Percentiles rank a stretch among this genome's conserved stretches.
Conservation (phyloP, 2,329 filamentous ascomycete genomes). For the Fusarium concolor region DNA sequence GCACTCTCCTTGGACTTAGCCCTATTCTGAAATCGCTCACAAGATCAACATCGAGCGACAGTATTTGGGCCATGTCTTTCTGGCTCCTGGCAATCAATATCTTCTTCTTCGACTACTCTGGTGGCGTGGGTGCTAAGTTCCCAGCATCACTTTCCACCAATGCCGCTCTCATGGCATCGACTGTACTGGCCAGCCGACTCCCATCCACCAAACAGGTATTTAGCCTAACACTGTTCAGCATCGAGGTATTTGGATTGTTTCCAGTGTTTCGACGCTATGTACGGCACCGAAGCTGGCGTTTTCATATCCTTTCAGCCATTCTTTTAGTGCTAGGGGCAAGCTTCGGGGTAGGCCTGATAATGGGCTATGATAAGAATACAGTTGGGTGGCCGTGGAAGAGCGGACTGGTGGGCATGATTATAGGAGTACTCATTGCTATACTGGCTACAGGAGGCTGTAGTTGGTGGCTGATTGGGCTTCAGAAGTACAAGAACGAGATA, state of each 20-base stretch:
- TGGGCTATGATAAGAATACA: constrained; percentile 57
- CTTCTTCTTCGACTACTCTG: constrained; percentile 97
- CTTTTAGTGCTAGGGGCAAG: constrained; percentile 83
- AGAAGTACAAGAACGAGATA: constrained; percentile 99
- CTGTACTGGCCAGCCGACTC: constrained; percentile 89
- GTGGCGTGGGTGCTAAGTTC: constrained; percentile 71
- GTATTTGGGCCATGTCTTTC: constrained; percentile 96
- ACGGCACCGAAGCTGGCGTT: constrained; percentile 81
- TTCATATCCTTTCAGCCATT: constrained; percentile 81
- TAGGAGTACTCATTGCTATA: constrained; percentile 79
- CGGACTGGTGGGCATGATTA: constrained; percentile 76
- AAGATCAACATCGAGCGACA: constrained; percentile 89
- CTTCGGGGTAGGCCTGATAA: constrained; percentile 76
- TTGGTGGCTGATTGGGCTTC: constrained; percentile 97
- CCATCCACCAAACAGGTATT: constrained; percentile 95
- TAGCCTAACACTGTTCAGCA: constrained; percentile 92
- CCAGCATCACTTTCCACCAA: constrained; percentile 88
- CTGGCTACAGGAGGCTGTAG: constrained; percentile 92
- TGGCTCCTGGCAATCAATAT: constrained; percentile 96
- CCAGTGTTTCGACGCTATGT: constrained; percentile 96
- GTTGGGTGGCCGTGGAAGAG: constrained; percentile 64
- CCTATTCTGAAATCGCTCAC: constrained; percentile 98
- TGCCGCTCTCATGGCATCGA: constrained; percentile 94
- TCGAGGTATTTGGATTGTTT: constrained; percentile 96
- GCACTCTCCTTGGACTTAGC: constrained; percentile 88